Evolutionary conservation across 148 eudicot species (phyloP), one percentile per base, ranked within the genome.

Genomic region (Camellia lanceoleosa): DNA sequence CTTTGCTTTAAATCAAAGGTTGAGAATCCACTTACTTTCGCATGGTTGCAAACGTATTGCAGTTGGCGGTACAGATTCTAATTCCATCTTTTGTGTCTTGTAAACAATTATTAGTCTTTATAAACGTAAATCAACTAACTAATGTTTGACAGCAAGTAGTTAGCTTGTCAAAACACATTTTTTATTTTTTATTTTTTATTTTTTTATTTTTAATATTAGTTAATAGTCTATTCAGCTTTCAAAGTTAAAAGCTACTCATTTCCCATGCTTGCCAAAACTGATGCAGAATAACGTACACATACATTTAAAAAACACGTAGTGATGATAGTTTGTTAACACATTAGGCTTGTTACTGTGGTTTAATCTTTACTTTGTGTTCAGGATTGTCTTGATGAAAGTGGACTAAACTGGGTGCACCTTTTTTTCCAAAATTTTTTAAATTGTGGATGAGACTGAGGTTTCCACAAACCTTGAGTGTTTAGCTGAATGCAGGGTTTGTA

Each of bases 1-100:
- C 74, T 71, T 47, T 49, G 58, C 74, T n/a, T 47, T 47, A 47
- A 71, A 71, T 54, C 52, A 43, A 69, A 69, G 73, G 23, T 46
- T 38, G 18, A 42, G 71, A 67, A 0, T 41, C 47, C 71, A 71
- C 4, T 38, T 43, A 49, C 4, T 38, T 43, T 68, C 38, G 3
- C 72, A 43, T 68, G 72, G 72, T 43, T 42, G 51, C 52, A 68
- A 68, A 60, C 23, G 10, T 19, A 46, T 71, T 71, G 74, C 15
- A 5, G 56, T 19, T 49, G 58, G 58, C 54, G 43, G 7, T 68
- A 43, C 8, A 43, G 13, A 19, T 14, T 49, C 51, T 23, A 44
- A 15, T 68, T 68, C 68, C 74, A 44, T 70, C 56, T 70, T 18
- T 3, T 70, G 51, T 43, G 44, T 70, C 47, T 14, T 3, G 1